Base-by-base conservation (phyloP, 2,329 filamentous ascomycete genomes). In the Penicillium sp. region DNA sequence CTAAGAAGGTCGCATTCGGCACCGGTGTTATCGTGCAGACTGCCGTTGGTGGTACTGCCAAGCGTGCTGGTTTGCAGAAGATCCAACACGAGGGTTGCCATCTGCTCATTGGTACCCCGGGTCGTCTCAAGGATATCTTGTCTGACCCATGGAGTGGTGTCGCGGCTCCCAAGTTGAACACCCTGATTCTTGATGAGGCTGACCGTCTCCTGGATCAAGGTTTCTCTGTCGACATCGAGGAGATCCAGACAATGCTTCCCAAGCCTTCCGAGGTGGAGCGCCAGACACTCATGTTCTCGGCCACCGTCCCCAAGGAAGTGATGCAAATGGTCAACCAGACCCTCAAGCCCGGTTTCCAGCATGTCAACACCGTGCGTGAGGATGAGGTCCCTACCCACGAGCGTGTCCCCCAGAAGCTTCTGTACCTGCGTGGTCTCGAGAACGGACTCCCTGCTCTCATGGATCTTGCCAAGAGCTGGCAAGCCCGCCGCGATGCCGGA, bases 261-360 rank as follows among this genome's bases (percentile, higher is more conserved):
- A 76, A 82, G 44, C 81, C 83, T 6, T 65, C 71, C 0, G 74
- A 86, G 49, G 84, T 87, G 56, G 81, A 88, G 50, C 86, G 93
- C 47, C 94, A 99, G 74, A 97, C 92, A 6, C 85, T 99, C 66
- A 87, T 99, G 74, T 97, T 96, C 73, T 97, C 93, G 13, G 94
- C 94, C 43, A 99, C 94, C 10, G 89, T 99, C 31, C 91, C 93
- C 43, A 82, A 83, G 55, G 85, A 92, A 59, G 93, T 99, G 43
- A 86, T 96, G 62, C 77, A 83, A 42, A 83, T 97, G 46, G 93
- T 95, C 39, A 84, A 87, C 56, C 76, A 79, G 62, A 91, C 91
- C 62, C 87, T 97, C 71, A 91, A 92, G 70, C 83, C 85, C 1
- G 79, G 91, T 63, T 97, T 96, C 74, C 86, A 95, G 70, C 96